phyloP scores from a whole-genome alignment of 2,329 filamentous ascomycete genomes.

The Colletotrichum truncatum region DNA sequence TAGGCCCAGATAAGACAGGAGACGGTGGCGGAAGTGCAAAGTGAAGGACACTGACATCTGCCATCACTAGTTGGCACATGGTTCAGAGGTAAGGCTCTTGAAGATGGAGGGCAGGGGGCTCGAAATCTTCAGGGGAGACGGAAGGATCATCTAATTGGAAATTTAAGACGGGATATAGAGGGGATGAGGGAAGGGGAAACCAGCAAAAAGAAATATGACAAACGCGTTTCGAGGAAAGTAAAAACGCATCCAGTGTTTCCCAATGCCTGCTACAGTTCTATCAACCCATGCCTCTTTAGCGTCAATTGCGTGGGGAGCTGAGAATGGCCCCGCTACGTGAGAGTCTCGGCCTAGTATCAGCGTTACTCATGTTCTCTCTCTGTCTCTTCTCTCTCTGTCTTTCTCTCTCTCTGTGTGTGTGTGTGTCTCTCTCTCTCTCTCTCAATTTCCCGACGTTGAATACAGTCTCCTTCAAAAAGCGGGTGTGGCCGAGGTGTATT shows the following conservation, averaged over 20 bases:
- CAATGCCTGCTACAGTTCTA: background rate
- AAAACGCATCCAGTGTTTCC: background rate
- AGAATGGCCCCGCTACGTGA: slow-evolving; percentile 20
- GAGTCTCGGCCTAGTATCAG: background rate
- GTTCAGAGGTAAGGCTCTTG: background rate
- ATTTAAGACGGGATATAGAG: background rate
- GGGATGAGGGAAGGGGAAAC: background rate
- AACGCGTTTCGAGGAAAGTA: background rate
- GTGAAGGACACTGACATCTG: slow-evolving; percentile 20
- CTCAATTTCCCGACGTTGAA: too few relatives aligned
- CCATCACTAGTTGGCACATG: slow-evolving; percentile 4
- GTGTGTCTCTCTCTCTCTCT: too few relatives aligned
- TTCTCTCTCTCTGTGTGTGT: background rate
- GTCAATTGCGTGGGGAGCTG: slow-evolving; percentile 11
- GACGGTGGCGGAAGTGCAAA: background rate
- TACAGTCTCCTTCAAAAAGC: too few relatives aligned
- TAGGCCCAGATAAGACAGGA: slow-evolving; percentile 10
- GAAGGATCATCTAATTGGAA: background rate
- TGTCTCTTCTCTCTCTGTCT: background rate
- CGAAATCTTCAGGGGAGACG: slow-evolving; percentile 11
- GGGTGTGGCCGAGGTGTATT: too few relatives aligned
- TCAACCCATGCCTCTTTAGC: background rate
- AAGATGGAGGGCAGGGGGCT: background rate
- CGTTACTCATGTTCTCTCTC: background rate
- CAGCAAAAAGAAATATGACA: slow-evolving; percentile 3